Evolutionary conservation across 306 rosid species (phyloP), one percentile per base, ranked within the genome.

Genomic region (Spatholobus suberectus): DNA sequence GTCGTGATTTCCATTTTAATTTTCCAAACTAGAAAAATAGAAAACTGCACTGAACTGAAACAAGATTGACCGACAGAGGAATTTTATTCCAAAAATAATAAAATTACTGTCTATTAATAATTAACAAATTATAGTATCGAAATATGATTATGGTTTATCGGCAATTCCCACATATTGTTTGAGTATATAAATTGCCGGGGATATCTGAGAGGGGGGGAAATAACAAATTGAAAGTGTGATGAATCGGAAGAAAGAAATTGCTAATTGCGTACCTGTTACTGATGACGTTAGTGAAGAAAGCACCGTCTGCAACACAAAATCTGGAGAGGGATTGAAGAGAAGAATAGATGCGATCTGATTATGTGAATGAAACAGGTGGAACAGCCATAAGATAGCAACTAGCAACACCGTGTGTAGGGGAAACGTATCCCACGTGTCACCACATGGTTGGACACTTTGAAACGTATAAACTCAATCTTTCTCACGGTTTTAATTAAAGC

Each of bases 211-310:
- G 47, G 17, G 38, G 18, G 3, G 12, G 8, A 0, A 7, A 35
- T 6, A n/a, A 32, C 4, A n/a, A 29, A 24, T 10, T 27, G 27
- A 47, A 47, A 71, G 13, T 7, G 5, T 15, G 76, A 47, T 2
- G 67, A 41, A 24, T 7, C 0, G 12, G 38, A 61, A 61, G 8
- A 37, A 10, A 76, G 43, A 40, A 27, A n/a, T 29, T 21, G 67
- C 1, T 46, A 11, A 46, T 17, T 17, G 78, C 65, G 26, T 83
- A 83, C 86, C 86, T 68, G 51, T n/a, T 65, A 54, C 27, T 20
- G 85, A 38, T 59, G 4, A 59, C 58, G 20, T 32, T 24, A 12
- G 58, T 54, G 85, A 54, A 40, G 49, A 57, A 52, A 51, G 70
- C 61, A 82, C 13, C 46, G 14, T 65, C 21, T 52, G 61, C 34